Base-by-base conservation (phyloP, 2,329 filamentous ascomycete genomes). In the Fusarium acutatum region DNA sequence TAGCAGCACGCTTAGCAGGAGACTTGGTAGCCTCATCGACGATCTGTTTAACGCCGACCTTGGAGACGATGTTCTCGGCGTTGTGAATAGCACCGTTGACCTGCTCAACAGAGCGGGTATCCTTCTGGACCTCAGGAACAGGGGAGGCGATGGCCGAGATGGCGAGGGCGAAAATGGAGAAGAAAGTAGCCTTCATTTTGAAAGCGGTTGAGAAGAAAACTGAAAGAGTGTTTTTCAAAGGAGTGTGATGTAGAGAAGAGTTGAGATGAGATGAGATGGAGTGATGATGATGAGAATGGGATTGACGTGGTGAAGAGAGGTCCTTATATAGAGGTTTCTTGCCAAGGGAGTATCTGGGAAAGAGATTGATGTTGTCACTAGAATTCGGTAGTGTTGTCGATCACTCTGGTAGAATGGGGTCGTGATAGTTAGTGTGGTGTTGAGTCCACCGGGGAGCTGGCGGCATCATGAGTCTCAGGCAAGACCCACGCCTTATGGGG, bases 131-230 rank as follows among this genome's bases (percentile, higher is more conserved):
- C 46, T 54, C 53, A 7, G 70, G 54, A 32, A 72, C 49, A 52
- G 76, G 76, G 26, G 73, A 72, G 28, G 75, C 76, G 32, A 77
- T 60, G 60, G 62, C 76, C 26, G 76, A 61, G 38, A 67, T 32
- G 49, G 75, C 75, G 57, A 78, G 64, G 24, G 76, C 53, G 59
- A 78, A 71, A 53, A 78, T 26, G 28, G 76, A 71, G 66, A 78
- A 70, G 69, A 78, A 68, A 65, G 75, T 41, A 38, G 67, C 60
- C 76, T 78, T 78, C 76, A 78, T 78, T 67, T 62, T 77, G 73
- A 67, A 66, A 37, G 15, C 44, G 22, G 22, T 54, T 40, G 14
- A 35, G 6, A 38, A 57, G 18, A 38, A 26, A 41, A 18, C 13
- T 56, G 5, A 32, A n/a, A 28, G 47, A 28, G n/a, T 37, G 22